Percentiles rank a stretch among this genome's conserved stretches.
phyloP scores from a whole-genome alignment of 2,329 filamentous ascomycete species.

The Aspergillus tamarii region DNA sequence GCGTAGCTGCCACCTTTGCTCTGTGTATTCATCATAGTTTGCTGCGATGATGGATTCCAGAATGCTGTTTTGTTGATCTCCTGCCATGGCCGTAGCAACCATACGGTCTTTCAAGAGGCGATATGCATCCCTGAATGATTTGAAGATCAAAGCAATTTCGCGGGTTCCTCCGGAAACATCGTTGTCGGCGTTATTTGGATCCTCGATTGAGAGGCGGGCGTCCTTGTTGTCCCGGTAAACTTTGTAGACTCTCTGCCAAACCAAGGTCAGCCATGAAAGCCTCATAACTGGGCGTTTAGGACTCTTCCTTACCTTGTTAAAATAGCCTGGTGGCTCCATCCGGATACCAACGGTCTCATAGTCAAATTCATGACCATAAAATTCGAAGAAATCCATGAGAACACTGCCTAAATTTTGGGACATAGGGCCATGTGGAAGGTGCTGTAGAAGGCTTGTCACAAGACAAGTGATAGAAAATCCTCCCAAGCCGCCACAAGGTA shows the following conservation, averaged over 20 bases:
- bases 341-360: slow-evolving; percentile 71
- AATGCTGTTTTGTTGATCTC: slow-evolving; percentile 55
- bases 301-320: slow-evolving; percentile 67
- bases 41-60: slow-evolving; percentile 74
- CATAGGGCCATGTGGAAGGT: slow-evolving; percentile 71
- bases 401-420: slow-evolving; percentile 76
- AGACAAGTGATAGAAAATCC: slow-evolving; percentile 95
- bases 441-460: slow-evolving; percentile 83
- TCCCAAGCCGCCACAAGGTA: slow-evolving; percentile 85
- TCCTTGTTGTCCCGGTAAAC: slow-evolving; percentile 59
- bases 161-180: slow-evolving; percentile 88
- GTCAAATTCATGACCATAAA: slow-evolving; percentile 85
- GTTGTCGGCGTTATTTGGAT: slow-evolving; percentile 82
- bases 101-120: slow-evolving; percentile 62
- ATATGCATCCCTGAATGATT: slow-evolving; percentile 70
- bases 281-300: neutral
- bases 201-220: slow-evolving; percentile 81
- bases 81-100: slow-evolving; percentile 31
- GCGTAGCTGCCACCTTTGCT: slow-evolving; percentile 67
- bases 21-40: slow-evolving; percentile 74
- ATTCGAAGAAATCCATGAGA: slow-evolving; percentile 83
- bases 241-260: slow-evolving; percentile 39
- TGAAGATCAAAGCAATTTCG: slow-evolving; percentile 68
- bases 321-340: slow-evolving; percentile 72
- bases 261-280: slow-evolving; percentile 14